A percentile compares a stretch with the other conserved stretches of the same genome.
These are phyloP conservation scores for Trypanosomatidae sp. DNA, from an alignment of 208 protist species.

Conservation along the genomic window DNA sequence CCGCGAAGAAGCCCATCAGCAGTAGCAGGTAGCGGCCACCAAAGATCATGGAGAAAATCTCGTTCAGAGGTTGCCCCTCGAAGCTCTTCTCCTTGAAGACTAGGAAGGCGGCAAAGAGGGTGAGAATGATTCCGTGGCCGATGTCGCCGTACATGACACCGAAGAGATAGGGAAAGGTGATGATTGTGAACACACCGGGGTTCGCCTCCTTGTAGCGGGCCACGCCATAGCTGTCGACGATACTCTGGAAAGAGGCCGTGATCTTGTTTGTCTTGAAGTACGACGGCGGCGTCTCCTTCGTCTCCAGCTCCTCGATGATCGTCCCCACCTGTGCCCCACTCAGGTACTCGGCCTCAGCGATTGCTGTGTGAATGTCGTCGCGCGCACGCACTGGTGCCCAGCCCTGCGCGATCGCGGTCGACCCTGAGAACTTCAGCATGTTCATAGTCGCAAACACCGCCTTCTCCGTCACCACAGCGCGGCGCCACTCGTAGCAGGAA, in stretches of 20 bases:
- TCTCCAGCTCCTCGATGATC: constrained; percentile 91
- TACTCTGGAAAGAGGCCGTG: constrained; percentile 95
- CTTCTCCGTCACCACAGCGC: constrained; percentile 94
- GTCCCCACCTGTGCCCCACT: constrained; percentile 90
- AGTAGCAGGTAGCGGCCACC: constrained; percentile 95
- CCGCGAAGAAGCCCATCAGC: constrained; percentile 96
- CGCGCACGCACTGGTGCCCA: constrained; percentile 90
- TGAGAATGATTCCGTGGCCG: constrained; percentile 96
- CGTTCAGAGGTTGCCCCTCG: constrained; percentile 75
- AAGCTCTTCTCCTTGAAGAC: constrained; percentile 92
- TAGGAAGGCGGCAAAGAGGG: constrained; percentile 74
- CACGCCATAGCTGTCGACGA: constrained; percentile 98
- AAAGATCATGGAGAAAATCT: constrained; percentile 89
- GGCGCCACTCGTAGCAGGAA: constrained; percentile 86
- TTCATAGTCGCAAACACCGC: constrained; percentile 97
- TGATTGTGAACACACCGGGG: constrained; percentile 95
- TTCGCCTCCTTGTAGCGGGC: constrained; percentile 94
- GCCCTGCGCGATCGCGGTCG: constrained; percentile 92
- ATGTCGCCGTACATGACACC: constrained; percentile 99
- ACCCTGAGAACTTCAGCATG: constrained; percentile 93
- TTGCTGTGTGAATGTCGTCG: constrained; percentile 69
- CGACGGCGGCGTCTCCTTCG: constrained; percentile 95
- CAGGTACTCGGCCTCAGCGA: constrained; percentile 75
- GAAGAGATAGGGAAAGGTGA: constrained; percentile 99
- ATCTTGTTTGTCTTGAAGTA: constrained; percentile 98